Evolutionary conservation across 176 grass and related monocot species (phyloP), one percentile per base, ranked within the genome.

Genomic region (Saccharum officinarum): DNA sequence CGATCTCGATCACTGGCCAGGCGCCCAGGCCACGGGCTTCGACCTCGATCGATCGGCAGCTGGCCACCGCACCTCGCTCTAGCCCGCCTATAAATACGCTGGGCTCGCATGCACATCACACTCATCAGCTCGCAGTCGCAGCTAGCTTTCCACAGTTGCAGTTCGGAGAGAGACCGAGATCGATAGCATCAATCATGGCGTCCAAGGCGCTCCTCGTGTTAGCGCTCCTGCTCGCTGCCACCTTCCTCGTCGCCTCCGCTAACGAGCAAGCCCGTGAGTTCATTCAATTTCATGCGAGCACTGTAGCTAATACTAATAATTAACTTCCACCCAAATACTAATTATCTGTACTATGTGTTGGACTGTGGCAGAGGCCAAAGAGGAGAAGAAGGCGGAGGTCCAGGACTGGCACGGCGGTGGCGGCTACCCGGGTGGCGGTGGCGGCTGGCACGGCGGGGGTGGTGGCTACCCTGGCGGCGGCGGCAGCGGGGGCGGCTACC

Each of bases 141-240:
- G 79, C 8, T 1, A 17, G 1, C 41, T 50, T 16, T 39, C 13
- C 65, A 57, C 10, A 67, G 15, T 25, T n/a, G 18, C 20, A 75
- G 55, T 16, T 36, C 17, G 40, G 31, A 54, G 16, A 59, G 30
- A 16, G 7, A 34, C 3, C 41, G 8, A 18, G 55, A 59, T 10
- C 55, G 22, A 59, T n/a, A n/a, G 55, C 55, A 73, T n/a, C 18
- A 20, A 28, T 3, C 73, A 84, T 84, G 83, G 83, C 62, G 73
- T 77, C 72, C 82, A 97, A 92, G 76, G 38, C 49, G 50, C 30
- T 92, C 49, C 44, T 94, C 18, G 47, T 85, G 70, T 38, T 88
- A 39, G 83, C 83, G 60, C 28, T 91, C 65, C 73, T 97, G 52
- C 75, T 92, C 16, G 83, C 84, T 8, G 76, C 80, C 5, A 72